Base-by-base conservation (phyloP, 495 filamentous ascomycete species). In the Cryomyces antarcticus region DNA sequence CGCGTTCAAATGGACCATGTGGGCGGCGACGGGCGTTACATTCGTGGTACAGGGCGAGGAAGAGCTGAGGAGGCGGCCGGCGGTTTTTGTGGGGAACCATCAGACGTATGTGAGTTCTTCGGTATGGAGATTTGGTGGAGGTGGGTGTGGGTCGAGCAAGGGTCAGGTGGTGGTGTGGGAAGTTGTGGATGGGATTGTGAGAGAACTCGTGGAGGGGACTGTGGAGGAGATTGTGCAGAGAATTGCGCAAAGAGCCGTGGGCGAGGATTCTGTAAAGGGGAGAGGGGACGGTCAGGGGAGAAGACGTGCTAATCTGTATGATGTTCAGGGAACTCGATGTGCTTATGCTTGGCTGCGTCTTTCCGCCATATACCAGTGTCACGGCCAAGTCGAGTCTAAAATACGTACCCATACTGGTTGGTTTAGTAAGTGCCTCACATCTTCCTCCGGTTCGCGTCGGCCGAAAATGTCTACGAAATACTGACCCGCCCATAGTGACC, bases 31-130 rank as follows among this genome's bases (percentile, higher is more conserved):
- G 12, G 85, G 85, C 39, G 67, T 97, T n/a, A 67, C 60, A 28
- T 95, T 94, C 52, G 66, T 75, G 37, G 63, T 95, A n/a, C 72
- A 80, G 41, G 79, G 80, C 37, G 59, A 76, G 37, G 60, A 77
- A 46, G 53, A 75, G 43, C 71, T 93, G 29, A 52, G 62, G 13
- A 68, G 71, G 28, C 72, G 87, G 33, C 92, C 89, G 4, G 83
- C 82, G 35, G 82, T 97, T 41, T 87, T 96, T 53, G 69, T 96
- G 51, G 80, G 75, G 28, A 96, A 96, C 57, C 88, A 96, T 64
- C 87, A 95, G 65, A 80, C 78, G 53, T 45, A 31, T 30, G 50
- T 41, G 53, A 24, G 17, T 24, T n/a, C n/a, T n/a, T n/a, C n/a
- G n/a, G n/a, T n/a, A n/a, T n/a, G n/a, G n/a, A n/a, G n/a, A n/a